Evolutionary conservation across 2,329 filamentous ascomycete genomes (phyloP).

Genomic region (Monilinia polystroma): DNA sequence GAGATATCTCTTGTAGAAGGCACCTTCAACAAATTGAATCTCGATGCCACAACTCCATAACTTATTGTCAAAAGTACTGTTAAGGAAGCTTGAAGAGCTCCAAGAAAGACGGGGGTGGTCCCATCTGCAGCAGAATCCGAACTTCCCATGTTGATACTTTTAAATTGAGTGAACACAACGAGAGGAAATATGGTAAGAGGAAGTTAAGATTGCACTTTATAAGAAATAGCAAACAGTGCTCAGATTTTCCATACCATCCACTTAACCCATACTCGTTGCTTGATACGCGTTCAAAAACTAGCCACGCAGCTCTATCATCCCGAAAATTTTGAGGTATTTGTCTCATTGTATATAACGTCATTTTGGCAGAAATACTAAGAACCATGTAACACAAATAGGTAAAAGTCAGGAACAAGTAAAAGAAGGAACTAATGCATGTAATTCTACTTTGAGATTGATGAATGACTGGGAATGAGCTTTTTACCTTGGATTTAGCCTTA

Average conservation of each 20-base stretch:
- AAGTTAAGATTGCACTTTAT: background rate
- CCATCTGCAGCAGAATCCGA: conserved; percentile 26
- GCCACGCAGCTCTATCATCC: background rate
- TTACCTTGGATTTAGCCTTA: background rate
- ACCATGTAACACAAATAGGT: background rate
- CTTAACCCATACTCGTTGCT: background rate
- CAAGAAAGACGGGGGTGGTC: conserved; percentile 44
- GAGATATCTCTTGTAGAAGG: conserved; percentile 45
- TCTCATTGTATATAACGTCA: conserved; percentile 10
- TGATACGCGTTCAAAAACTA: background rate
- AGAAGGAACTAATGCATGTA: background rate
- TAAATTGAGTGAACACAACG: background rate
- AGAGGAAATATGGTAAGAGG: background rate
- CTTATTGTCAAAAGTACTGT: conserved; percentile 49
- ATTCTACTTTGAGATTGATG: background rate
- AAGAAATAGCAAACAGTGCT: no score
- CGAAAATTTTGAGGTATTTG: background rate
- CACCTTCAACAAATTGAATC: conserved; percentile 43
- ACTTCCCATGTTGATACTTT: conserved; percentile 2
- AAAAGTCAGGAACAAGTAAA: background rate
- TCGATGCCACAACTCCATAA: conserved; percentile 46
- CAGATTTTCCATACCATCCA: background rate
- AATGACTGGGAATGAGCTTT: background rate
- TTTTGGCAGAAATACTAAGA: background rate
- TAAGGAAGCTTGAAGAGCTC: conserved; percentile 48